Evolutionary conservation across 306 rosid species (phyloP), one percentile per base, ranked within the genome.

Genomic region (Lablab purpureus): DNA sequence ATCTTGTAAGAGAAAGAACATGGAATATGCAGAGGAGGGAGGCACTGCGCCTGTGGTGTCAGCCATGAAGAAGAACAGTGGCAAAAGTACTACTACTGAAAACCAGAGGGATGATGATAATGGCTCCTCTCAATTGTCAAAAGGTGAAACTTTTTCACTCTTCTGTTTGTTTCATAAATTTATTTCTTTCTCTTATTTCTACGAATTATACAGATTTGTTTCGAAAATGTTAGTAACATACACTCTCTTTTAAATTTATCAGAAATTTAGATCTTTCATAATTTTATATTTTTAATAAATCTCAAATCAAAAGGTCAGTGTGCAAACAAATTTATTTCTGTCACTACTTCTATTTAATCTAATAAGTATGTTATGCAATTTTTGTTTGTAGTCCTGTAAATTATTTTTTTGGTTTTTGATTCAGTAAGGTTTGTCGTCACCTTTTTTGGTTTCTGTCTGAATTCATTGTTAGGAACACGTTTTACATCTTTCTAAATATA

Each of bases 111-210:
- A 81, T 76, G 89, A 85, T 32, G 62, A 8, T 32, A 62, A 84
- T 15, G 80, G 77, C 76, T 85, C 86, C 28, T 73, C 87, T 45
- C 84, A 75, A 40, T 77, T 88, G 25, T 68, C 91, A 71, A 74
- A 70, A 76, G 89, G 98, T 88, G 60, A 77, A 50, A 58, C 75
- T 41, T 30, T 21, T 64, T 82, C 46, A 36, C 15, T 63, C 19
- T 43, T 43, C 5, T 43, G 15, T 1, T 13, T 68, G 67, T 23
- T 79, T 47, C 49, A 15, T 67, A 4, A 30, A 23, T 55, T 30
- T 36, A 23, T 55, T 30, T 36, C 5, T 34, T 66, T 43, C 23
- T 27, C 27, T n/a, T 10, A 37, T 27, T 37, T 14, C 32, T 60
- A 27, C 1, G 41, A 60, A 70, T 69, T 46, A 36, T 63, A 51